Evolutionary conservation across 2,329 filamentous ascomycete species (phyloP), one percentile per base, ranked within the genome.

Genomic region (Amphichorda felina): DNA sequence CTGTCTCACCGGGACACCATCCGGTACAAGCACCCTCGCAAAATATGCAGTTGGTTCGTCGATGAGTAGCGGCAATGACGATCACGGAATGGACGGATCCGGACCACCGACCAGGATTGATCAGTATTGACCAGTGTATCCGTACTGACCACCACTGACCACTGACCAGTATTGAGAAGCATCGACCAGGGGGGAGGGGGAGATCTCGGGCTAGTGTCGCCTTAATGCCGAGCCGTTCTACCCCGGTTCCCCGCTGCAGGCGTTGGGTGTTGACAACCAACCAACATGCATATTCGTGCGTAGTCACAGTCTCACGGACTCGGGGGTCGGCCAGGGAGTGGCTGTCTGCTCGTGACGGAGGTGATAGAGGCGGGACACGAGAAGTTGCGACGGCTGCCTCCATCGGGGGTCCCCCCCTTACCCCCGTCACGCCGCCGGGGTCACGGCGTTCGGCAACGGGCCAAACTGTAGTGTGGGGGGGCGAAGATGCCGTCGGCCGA

Each of bases 201-300:
- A 11, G n/a, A 22, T 28, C 14, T 35, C 33, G 33, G 33, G 25
- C 21, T 16, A 13, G 21, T 11, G 11, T 14, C 14, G 13, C 25
- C 22, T 35, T 35, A 35, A 16, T 35, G 33, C 33, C 33, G 33
- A 35, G 33, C 33, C 33, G 33, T 14, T 17, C 14, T 8, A 27
- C 21, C 32, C 4, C 8, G 22, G 13, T 10, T n/a, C 30, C 30
- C 7, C 30, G 8, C 30, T 32, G 30, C 30, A 8, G 8, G 30
- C 15, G 14, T 32, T 15, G 30, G n/a, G 6, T 14, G 27, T 29
- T 15, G 17, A 32, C 21, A 34, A 18, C n/a, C n/a, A 34, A 25
- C 32, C 32, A 34, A 34, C 32, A 34, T 34, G 32, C 32, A 34
- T 34, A 32, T 24, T 24, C 21, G 21, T 24, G 21, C 21, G 21